A percentile compares a stretch with the other conserved stretches of the same genome.
Evolutionary conservation across 257 asterid genomes (phyloP).

Genomic region (Dorcoceras hygrometricum): DNA sequence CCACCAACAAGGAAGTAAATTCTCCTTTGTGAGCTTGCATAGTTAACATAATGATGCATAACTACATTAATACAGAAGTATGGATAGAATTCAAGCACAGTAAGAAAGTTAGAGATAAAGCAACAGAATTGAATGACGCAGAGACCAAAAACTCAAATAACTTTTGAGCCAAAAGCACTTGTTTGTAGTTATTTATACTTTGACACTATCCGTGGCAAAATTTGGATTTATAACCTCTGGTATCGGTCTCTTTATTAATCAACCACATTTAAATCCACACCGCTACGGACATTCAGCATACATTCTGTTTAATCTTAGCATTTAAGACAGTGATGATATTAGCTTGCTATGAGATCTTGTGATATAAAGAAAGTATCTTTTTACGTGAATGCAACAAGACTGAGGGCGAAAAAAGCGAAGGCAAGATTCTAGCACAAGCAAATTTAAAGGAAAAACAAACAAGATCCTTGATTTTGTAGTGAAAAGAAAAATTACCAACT

Average conservation of each 20-base stretch:
- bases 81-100: background rate
- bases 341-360: background rate
- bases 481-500: conserved; percentile 50
- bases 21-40: background rate
- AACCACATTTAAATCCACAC: background rate
- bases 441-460: no score
- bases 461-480: conserved; percentile 8
- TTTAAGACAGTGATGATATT: background rate
- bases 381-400: background rate
- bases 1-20: background rate
- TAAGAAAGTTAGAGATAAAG: background rate
- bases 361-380: background rate
- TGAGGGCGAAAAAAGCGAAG: background rate
- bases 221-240: background rate
- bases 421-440: background rate
- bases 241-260: no score
- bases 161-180: background rate
- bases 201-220: background rate
- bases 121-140: background rate
- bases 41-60: background rate
- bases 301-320: background rate
- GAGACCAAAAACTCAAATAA: background rate
- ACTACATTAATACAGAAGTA: background rate
- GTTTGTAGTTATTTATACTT: background rate
- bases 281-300: background rate